Base-by-base conservation (phyloP, 371 early-diverging fungal species). In the Entomophthora muscae region DNA sequence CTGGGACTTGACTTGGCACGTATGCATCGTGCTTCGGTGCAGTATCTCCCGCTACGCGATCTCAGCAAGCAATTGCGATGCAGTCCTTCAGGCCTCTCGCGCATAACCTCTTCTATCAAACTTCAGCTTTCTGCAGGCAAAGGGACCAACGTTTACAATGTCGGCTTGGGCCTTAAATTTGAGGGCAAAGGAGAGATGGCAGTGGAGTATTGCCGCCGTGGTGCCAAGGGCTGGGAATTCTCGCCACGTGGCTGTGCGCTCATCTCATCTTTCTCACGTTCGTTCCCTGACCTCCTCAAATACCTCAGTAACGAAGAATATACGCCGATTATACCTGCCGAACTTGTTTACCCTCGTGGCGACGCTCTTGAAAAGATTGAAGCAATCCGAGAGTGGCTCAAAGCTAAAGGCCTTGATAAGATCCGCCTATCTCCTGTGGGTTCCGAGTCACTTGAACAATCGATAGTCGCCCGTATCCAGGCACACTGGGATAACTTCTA, bases 141-240 rank as follows among this genome's bases (percentile, higher is more conserved):
- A 10, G 30, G 21, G n/a, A 12, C 31, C 21, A 64, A 70, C 22
- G 63, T 66, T 30, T 61, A 83, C 63, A 89, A 91, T 63, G 66
- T 93, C 23, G 97, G 95, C 0, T 73, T 97, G 57, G 85, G 82
- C 63, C 76, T 95, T 63, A 95, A 95, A 70, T 93, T 92, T 68
- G 95, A 95, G 52, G 78, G 77, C 28, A 84, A 85, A 68, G 80
- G 81, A 57, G 80, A 82, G 64, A 93, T 93, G 69, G 95, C 90
- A 2, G 65, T 89, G 1, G 95, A 92, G 1, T 93, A 89, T 68
- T 79, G 91, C 2, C 78, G 84, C 56, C 92, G 91, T 68, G 71
- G 77, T 1, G 79, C 76, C 32, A 73, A 71, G 22, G 84, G 83
- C 22, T 97, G 96, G 96, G 90, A 90, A 69, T 95, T 79, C 64